Evolutionary conservation across 2,329 filamentous ascomycete genomes (phyloP).

Genomic region (Ilyonectria sp.): DNA sequence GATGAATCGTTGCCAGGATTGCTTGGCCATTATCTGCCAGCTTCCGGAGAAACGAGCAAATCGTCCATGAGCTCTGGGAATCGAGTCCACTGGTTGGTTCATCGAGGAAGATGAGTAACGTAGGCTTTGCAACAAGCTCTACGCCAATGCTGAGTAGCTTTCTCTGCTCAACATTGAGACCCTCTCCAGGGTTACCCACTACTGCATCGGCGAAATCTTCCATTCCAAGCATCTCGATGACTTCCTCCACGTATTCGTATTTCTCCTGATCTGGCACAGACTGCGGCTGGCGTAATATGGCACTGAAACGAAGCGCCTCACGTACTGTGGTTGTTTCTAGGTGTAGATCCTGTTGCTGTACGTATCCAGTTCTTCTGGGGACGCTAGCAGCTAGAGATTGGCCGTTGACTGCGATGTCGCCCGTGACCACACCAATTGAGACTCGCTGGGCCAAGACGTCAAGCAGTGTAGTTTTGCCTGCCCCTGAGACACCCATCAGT

Average conservation of each 20-base stretch:
- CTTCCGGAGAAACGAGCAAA: slow-evolving; percentile 73
- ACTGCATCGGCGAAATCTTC: slow-evolving; percentile 76
- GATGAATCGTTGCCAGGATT: slow-evolving; percentile 69
- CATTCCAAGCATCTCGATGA: slow-evolving; percentile 78
- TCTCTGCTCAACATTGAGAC: slow-evolving; percentile 73
- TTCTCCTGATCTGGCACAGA: slow-evolving; percentile 70
- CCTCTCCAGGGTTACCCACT: slow-evolving; percentile 74
- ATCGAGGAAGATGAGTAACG: slow-evolving; percentile 73
- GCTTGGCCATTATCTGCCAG: slow-evolving; percentile 70
- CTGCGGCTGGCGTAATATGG: slow-evolving; percentile 70
- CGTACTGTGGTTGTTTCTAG: slow-evolving; percentile 69
- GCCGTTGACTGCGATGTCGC: slow-evolving; percentile 77
- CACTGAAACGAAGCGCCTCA: slow-evolving; percentile 69
- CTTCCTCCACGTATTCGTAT: slow-evolving; percentile 73
- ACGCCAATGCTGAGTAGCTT: slow-evolving; percentile 75
- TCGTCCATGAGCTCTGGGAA: slow-evolving; percentile 75
- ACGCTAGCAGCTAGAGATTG: slow-evolving; percentile 69
- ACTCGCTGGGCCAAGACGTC: slow-evolving; percentile 64
- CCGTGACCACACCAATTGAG: slow-evolving; percentile 74
- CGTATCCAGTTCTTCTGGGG: slow-evolving; percentile 77
- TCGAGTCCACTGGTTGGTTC: slow-evolving; percentile 76
- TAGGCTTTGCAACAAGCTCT: slow-evolving; percentile 69
- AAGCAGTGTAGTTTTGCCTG: slow-evolving; percentile 61
- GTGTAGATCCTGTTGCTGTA: slow-evolving; percentile 77
- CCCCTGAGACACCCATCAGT: slow-evolving; percentile 74